Base-by-base conservation (phyloP, 2,329 filamentous ascomycete species). In the Neofusicoccum parvum region DNA sequence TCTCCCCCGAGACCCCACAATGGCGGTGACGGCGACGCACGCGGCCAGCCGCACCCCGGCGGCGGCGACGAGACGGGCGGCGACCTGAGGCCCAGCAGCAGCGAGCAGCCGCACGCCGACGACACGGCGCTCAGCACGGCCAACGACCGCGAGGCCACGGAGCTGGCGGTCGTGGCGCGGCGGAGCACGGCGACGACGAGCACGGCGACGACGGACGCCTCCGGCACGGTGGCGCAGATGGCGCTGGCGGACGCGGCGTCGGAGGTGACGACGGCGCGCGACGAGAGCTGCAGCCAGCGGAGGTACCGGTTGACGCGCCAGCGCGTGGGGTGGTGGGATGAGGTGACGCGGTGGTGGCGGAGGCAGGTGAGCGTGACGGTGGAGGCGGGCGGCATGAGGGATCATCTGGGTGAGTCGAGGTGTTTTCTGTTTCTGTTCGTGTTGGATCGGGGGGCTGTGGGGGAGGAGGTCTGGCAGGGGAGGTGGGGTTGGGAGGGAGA, bases 361-460 rank as follows among this genome's bases (percentile, higher is more conserved):
- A 76, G 78, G 32, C 79, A 87, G 66, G 73, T 87, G 56, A 80
- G 77, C 62, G 73, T 86, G 6, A 76, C 80, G 3, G 84, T 87
- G 15, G 80, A 83, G 14, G 81, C 83, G 67, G 77, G 79, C 34
- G 73, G 79, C 54, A 82, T 82, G 69, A 78, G 85, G 73, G 85
- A 88, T 71, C 85, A 87, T 74, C 70, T 88, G 48, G 85, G 86
- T 87, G 79, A 63, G 80, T 66, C 27, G 27, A 32, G 27, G 6
- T 32, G 27, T 64, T 56, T 62, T 20, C 6, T 37, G 54, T 59
- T 54, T 58, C 45, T 48, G 9, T 65, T 67, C 20, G 20, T 60
- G 58, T 50, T 43, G 5, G 63, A 67, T 65, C 15, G 11, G 56
- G 60, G 66, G 51, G 41, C 20, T 23, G 20, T 23, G 20, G 20